A percentile compares a stretch with the other conserved stretches of the same genome.
Conservation (phyloP, 1,284 basidiomycete species). For the Fistulinella cinereoalba region DNA sequence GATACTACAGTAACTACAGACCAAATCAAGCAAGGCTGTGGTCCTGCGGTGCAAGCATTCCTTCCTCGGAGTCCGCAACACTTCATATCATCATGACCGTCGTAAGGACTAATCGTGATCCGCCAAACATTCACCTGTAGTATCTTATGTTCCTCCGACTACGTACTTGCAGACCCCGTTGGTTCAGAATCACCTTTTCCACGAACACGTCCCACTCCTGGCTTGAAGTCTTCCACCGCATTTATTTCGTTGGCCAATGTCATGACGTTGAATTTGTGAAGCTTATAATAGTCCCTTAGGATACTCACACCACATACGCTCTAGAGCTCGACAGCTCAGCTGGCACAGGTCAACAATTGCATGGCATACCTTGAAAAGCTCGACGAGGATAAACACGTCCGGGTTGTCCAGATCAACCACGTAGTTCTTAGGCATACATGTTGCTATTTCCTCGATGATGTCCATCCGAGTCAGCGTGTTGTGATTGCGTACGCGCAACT, state of each 20-base stretch:
- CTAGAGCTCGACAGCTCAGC: conserved; percentile 36
- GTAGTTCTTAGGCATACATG: conserved; percentile 63
- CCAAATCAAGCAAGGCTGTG: not conserved
- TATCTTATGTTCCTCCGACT: not conserved
- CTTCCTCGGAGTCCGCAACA: too few species aligned
- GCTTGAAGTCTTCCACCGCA: conserved; percentile 23
- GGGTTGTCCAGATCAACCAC: conserved; percentile 65
- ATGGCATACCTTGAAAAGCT: conserved; percentile 70
- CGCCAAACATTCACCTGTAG: too few species aligned
- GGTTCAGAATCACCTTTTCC: not conserved
- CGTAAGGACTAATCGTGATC: too few species aligned
- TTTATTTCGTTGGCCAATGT: conserved; percentile 50
- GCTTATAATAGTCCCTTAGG: conserved; percentile 64
- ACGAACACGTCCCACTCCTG: conserved; percentile 28
- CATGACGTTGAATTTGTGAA: conserved; percentile 74
- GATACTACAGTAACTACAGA: not conserved
- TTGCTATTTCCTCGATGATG: conserved; percentile 65
- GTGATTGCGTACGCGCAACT: conserved; percentile 71
- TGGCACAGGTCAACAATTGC: conserved; percentile 1
- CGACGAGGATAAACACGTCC: conserved; percentile 69
- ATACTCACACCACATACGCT: conserved; percentile 70
- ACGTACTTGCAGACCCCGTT: not conserved
- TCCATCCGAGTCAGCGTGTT: conserved; percentile 54
- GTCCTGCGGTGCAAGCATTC: too few species aligned
- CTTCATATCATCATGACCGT: too few species aligned